These are phyloP conservation scores for Peniophora sp. DNA, from an alignment of 1,284 basidiomycete genomes.

Conservation along the genomic window DNA sequence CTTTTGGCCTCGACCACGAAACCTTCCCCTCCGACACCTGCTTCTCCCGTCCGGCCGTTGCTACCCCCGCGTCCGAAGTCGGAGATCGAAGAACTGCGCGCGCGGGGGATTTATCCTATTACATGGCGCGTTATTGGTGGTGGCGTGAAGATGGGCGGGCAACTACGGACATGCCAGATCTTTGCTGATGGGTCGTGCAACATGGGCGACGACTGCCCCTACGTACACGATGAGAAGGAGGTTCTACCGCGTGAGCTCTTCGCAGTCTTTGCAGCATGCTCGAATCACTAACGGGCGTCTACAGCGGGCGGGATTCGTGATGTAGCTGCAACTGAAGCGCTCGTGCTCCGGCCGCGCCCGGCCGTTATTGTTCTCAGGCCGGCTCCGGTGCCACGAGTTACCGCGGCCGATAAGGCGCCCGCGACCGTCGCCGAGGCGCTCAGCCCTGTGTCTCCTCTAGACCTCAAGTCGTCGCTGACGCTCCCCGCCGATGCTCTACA, in stretches of 20 bases:
- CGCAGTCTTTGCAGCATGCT: no score
- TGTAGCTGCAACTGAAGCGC: no score
- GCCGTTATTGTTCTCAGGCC: no score
- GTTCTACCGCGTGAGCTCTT: no score
- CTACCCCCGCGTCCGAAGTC: conserved; percentile 24
- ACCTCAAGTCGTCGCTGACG: no score
- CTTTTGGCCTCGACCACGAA: neutral
- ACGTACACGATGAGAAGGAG: conserved; percentile 20
- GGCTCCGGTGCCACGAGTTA: no score
- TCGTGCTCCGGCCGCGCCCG: no score
- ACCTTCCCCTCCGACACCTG: neutral
- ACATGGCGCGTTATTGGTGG: conserved; percentile 42
- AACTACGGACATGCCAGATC: conserved; percentile 26
- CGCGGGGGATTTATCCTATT: conserved; percentile 38
- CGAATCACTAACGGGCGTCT: no score
- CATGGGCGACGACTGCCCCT: conserved; percentile 18
- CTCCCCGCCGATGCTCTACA: neutral
- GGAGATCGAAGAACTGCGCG: conserved; percentile 25
- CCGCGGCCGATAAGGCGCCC: no score
- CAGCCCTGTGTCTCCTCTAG: no score
- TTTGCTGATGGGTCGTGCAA: conserved; percentile 20
- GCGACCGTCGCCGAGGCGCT: no score
- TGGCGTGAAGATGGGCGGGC: conserved; percentile 40
- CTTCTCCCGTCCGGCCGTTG: conserved; percentile 7
- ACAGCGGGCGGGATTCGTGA: no score